Evolutionary conservation across 805 yeast genomes (phyloP), one percentile per base, ranked within the genome.

Genomic region (Candida dajiaensis): DNA sequence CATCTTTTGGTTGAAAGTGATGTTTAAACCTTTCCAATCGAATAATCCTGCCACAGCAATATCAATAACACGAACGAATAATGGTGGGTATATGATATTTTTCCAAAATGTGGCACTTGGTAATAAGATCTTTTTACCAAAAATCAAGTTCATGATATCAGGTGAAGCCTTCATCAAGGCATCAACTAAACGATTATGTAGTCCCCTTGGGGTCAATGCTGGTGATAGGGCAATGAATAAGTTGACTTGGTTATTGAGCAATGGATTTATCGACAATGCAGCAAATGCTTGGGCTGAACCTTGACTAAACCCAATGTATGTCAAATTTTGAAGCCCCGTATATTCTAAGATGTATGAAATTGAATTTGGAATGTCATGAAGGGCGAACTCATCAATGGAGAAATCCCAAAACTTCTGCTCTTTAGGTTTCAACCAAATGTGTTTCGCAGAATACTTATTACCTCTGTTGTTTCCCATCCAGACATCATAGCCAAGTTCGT

Each of bases 211-310:
- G 0, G 95, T 85, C 75, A 94, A 84, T 1, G 97, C 97, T 0
- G 98, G 98, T 0, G 96, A 86, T 38, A 90, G 75, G 2, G 96
- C 97, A 46, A 90, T 78, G 52, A 90, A 82, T 40, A 64, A 64
- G 11, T 71, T 67, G 37, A 80, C 69, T 52, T 76, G 71, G 11
- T 66, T 55, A 64, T 87, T 89, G 50, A 90, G 70, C 3, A 71
- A 70, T 4, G 84, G 80, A 58, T 81, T 80, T 10, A 83, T 59
- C 0, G 95, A 78, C n/a, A 89, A 69, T 12, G 95, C 77, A 0
- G 96, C 97, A 62, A 90, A 83, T 35, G 90, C 89, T 63, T 92
- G 97, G 1, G 97, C 96, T 0, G 95, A 82, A 18, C 98, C 98
- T 65, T 90, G 98, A 39, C 90, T 81, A 59, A 92, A 92, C 0